These are phyloP conservation scores for Apium graveolens DNA, from an alignment of 129 eudicot genomes.

Conservation along the genomic window DNA sequence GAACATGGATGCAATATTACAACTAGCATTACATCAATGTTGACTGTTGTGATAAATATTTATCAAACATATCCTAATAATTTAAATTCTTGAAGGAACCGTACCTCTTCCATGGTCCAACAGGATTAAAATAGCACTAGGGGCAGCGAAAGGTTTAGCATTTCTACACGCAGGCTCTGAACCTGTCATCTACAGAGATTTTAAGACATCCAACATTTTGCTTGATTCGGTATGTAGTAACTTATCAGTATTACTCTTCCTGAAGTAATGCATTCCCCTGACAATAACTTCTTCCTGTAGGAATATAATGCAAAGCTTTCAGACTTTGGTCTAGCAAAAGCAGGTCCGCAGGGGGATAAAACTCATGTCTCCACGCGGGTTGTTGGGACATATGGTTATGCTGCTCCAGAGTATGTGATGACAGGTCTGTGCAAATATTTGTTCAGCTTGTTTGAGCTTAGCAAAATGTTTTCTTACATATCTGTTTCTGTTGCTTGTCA, in stretches of 20 bases:
- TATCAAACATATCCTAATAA: conserved; percentile 10
- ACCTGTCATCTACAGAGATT: conserved; percentile 92
- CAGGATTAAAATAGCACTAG: conserved; percentile 88
- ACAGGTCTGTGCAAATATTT: conserved; percentile 43
- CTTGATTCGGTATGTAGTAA: conserved; percentile 66
- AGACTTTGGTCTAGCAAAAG: conserved; percentile 96
- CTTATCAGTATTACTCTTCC: background rate
- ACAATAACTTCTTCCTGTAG: conserved; percentile 18
- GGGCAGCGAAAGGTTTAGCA: conserved; percentile 96
- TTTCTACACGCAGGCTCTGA: conserved; percentile 80
- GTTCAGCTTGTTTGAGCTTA: background rate
- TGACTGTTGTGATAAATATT: background rate
- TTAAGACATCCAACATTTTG: conserved; percentile 91
- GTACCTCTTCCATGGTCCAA: conserved; percentile 91
- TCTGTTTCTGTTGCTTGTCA: background rate
- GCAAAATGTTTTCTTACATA: background rate
- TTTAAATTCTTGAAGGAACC: conserved; percentile 52
- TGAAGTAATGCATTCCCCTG: background rate
- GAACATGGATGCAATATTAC: background rate
- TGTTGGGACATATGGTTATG: conserved; percentile 93
- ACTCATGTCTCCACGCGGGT: conserved; percentile 96
- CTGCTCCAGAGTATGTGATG: conserved; percentile 98
- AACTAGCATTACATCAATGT: background rate
- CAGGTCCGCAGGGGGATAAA: conserved; percentile 96
- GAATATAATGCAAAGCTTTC: conserved; percentile 93